Conservation (phyloP, 805 yeast species). For the Lipomyces yamanashiensis region DNA sequence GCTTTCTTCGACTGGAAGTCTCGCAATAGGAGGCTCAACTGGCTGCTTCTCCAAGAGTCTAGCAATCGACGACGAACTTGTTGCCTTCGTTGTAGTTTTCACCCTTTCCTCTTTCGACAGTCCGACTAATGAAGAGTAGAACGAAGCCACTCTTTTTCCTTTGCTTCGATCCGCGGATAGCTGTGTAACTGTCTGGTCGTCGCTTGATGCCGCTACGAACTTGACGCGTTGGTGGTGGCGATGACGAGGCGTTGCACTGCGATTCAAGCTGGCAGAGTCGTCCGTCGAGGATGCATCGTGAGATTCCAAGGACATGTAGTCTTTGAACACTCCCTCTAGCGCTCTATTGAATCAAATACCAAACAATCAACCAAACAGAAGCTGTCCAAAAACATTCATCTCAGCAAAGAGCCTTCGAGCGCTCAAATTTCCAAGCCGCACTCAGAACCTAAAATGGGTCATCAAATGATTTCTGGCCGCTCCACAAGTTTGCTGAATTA, state of each 20-base stretch:
- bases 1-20: conserved; percentile 24
- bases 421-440: no score
- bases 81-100: not conserved
- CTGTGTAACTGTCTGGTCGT: conserved; percentile 3
- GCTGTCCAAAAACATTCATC: no score
- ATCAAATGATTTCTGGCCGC: not conserved
- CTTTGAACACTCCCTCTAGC: not conserved
- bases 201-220: conserved; percentile 22
- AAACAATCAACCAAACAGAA: no score
- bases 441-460: no score
- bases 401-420: no score
- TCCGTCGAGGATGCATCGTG: not conserved
- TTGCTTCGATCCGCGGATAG: not conserved
- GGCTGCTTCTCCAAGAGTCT: conserved; percentile 23
- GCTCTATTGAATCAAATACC: not conserved
- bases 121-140: conserved; percentile 29
- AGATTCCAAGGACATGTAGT: not conserved
- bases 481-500: not conserved
- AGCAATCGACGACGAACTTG: conserved; percentile 19
- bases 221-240: conserved; percentile 26
- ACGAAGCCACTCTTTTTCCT: conserved; percentile 8
- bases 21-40: conserved; percentile 24
- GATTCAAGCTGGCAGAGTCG: not conserved
- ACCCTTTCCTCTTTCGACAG: not conserved
- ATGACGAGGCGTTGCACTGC: conserved; percentile 12